Conservation (phyloP, 2,329 filamentous ascomycete species). For the Hymenoscyphus salicellus region DNA sequence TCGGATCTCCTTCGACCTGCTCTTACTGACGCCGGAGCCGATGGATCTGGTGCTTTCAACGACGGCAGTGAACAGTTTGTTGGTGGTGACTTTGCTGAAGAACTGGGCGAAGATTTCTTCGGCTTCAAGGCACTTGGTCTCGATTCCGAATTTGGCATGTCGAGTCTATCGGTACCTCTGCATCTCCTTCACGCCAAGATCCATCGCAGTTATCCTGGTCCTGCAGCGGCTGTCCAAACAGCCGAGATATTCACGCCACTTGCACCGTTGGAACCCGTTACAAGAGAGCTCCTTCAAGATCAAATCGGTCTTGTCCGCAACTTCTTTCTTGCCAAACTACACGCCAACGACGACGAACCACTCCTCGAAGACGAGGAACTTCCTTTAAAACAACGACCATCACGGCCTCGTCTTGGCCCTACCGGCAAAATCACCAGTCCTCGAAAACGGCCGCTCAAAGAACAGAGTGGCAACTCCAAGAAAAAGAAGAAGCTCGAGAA, state of each 20-base stretch:
- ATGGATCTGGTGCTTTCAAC: conserved; percentile 88
- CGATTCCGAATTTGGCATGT: conserved; percentile 83
- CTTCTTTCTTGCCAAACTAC: conserved; percentile 87
- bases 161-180: conserved; percentile 84
- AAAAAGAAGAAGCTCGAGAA: conserved; percentile 80
- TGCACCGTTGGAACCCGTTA: conserved; percentile 71
- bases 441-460: conserved; percentile 76
- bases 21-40: conserved; percentile 72
- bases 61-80: conserved; percentile 97
- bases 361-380: conserved; percentile 93
- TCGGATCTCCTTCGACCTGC: conserved; percentile 91
- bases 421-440: conserved; percentile 85
- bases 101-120: conserved; percentile 98
- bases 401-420: conserved; percentile 60
- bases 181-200: conserved; percentile 92
- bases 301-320: conserved; percentile 86
- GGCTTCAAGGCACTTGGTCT: conserved; percentile 94
- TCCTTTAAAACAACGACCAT: conserved; percentile 76
- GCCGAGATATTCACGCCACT: conserved; percentile 59
- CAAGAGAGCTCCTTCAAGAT: conserved; percentile 68
- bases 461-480: conserved; percentile 79
- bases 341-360: conserved; percentile 76
- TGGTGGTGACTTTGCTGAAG: conserved; percentile 93
- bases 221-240: conserved; percentile 56
- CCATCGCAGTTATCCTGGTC: conserved; percentile 73